A percentile compares a stretch with the other conserved stretches of the same genome.
phyloP scores from a whole-genome alignment of 1,139 yeast genomes.

The Barnettozyma hawaiiensis region DNA sequence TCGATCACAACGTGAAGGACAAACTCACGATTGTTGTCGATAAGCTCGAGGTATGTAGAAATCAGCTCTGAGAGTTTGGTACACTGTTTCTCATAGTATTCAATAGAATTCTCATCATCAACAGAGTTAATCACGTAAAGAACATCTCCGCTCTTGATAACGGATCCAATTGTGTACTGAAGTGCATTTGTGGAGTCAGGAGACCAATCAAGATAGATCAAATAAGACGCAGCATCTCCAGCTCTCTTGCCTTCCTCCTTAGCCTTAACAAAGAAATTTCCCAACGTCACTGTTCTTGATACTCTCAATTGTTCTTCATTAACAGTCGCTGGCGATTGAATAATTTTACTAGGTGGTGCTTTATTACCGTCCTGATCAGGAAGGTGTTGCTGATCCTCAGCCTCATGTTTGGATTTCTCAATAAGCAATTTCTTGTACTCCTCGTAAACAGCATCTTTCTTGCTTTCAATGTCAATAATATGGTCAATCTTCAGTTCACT shows the following conservation, averaged over 20 bases:
- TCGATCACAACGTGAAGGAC: conserved; percentile 23
- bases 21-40: conserved; percentile 16
- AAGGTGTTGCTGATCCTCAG: background rate
- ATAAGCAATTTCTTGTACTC: conserved; percentile 19
- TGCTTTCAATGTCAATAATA: conserved; percentile 17
- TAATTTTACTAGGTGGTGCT: conserved; percentile 6
- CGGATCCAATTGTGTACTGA: conserved; percentile 88
- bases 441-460: conserved; percentile 17
- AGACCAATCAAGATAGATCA: conserved; percentile 19
- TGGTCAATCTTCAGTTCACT: conserved; percentile 13
- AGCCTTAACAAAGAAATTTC: conserved; percentile 15
- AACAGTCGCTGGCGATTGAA: conserved; percentile 9
- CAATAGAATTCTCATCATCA: conserved; percentile 50
- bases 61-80: conserved; percentile 24
- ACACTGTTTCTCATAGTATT: conserved; percentile 23
- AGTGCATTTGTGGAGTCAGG: conserved; percentile 79
- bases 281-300: conserved; percentile 20
- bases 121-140: conserved; percentile 73
- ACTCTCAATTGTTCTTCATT: conserved; percentile 17
- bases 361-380: background rate
- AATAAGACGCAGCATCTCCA: conserved; percentile 12
- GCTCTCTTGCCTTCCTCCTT: conserved; percentile 2
- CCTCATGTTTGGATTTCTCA: conserved; percentile 14
- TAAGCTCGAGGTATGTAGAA: conserved; percentile 11
- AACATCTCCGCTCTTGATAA: conserved; percentile 78